Evolutionary conservation across 805 yeast genomes (phyloP).

Genomic region (Candida anglica): DNA sequence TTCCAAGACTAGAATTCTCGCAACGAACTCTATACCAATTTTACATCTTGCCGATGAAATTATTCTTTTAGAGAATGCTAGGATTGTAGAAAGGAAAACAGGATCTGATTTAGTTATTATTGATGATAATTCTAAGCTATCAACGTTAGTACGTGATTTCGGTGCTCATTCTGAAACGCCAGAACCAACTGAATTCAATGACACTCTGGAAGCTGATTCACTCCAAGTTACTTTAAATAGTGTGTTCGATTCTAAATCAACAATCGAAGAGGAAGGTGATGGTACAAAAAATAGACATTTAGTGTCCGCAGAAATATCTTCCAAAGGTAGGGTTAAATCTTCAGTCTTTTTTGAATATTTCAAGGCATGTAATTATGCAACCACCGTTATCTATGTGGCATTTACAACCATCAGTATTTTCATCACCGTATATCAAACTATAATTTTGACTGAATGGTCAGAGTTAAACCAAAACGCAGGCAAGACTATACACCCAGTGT

Average conservation of each 20-base stretch:
- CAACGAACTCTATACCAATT: conserved; percentile 84
- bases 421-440: conserved; percentile 17
- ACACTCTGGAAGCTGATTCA: conserved; percentile 10
- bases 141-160: too few species aligned
- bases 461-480: conserved; percentile 22
- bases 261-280: too few species aligned
- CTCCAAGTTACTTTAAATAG: conserved; percentile 16
- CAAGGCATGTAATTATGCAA: conserved; percentile 27
- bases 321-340: conserved; percentile 25
- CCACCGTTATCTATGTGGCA: conserved; percentile 18
- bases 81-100: conserved; percentile 63
- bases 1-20: conserved; percentile 70
- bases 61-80: conserved; percentile 66
- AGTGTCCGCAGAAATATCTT: too few species aligned
- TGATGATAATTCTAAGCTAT: too few species aligned
- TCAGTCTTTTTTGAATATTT: conserved; percentile 23
- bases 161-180: too few species aligned
- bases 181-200: too few species aligned
- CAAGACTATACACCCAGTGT: conserved; percentile 18
- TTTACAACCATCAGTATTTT: conserved; percentile 16
- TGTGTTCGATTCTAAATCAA: conserved; percentile 7
- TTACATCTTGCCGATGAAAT: conserved; percentile 70
- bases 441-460: conserved; percentile 32
- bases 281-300: too few species aligned
- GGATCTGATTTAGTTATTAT: conserved; percentile 46